A percentile compares a stretch with the other conserved stretches of the same genome.
Evolutionary conservation across 2,329 filamentous ascomycete genomes (phyloP).

Genomic region (Cytospora schulzeri): DNA sequence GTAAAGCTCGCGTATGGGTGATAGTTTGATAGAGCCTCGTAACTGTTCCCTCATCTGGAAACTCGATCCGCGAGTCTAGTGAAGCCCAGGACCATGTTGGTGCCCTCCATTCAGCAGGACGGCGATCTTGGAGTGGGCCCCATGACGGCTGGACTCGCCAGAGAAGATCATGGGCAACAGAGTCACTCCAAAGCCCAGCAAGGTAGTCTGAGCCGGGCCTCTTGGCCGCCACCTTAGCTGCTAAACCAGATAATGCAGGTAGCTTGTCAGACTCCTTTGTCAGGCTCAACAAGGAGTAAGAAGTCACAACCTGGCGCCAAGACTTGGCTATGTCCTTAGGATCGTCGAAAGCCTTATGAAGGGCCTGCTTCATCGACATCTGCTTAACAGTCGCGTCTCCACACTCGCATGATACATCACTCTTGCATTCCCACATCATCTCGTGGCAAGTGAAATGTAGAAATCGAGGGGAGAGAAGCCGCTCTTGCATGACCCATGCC

Average conservation of each 20-base stretch:
- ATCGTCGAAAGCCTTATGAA: neutral
- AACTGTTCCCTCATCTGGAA: neutral
- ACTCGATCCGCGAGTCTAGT: neutral
- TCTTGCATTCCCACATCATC: neutral
- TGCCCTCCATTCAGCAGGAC: neutral
- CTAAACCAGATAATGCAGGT: neutral
- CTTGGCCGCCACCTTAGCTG: neutral
- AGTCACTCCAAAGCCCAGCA: neutral
- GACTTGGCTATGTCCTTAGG: neutral
- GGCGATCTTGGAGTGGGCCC: neutral
- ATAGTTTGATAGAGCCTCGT: neutral
- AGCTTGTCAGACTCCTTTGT: neutral
- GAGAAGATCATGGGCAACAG: neutral
- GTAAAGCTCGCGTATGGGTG: neutral
- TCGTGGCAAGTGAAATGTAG: neutral
- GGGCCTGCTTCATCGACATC: neutral
- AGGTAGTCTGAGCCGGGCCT: neutral
- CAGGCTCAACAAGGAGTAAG: neutral
- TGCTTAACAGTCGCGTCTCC: neutral
- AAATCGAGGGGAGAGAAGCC: neutral
- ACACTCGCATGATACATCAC: neutral
- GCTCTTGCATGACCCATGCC: neutral
- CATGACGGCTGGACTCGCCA: neutral
- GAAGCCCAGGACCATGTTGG: constrained; percentile 2
- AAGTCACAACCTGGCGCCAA: neutral